Evolutionary conservation across 495 filamentous ascomycete genomes (phyloP), one percentile per base, ranked within the genome.

Genomic region (Podospora bellae-mahoneyi): DNA sequence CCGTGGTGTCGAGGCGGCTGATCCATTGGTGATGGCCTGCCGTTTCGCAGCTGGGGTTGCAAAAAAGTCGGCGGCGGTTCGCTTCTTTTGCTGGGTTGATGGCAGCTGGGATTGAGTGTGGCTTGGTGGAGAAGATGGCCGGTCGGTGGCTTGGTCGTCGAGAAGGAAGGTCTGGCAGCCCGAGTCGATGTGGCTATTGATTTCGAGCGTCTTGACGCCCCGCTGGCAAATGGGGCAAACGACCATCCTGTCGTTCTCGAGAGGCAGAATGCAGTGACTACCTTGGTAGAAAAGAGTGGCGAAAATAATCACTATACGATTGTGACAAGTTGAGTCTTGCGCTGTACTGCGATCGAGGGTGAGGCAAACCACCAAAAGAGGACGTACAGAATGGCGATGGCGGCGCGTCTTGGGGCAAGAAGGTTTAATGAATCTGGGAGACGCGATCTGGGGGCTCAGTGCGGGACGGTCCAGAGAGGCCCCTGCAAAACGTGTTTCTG

Each of bases 171-270:
- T 80, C 72, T 88, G 78, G 78, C 95, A 98, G 72, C 86, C 85
- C 18, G 91, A 93, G 77, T 99, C 95, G 71, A 99, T 88, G 76
- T 99, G 95, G 62, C 85, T 83, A 77, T 99, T 99, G 81, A 99
- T 99, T 67, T 91, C 86, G 64, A 80, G 71, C 64, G 90, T 81
- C 63, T 88, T 86, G 69, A 98, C 94, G 55, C 84, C 80, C 69
- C 92, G 91, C 62, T 85, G 82, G 79, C 95, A 99, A 66, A 94
- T 91, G 5, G 95, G 95, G 75, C 95, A 99, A 66, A 85, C 84
- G 39, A 99, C 93, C 77, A 75, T 74, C 64, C 18, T 62, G 19
- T 7, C 60, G 39, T 48, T 6, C 9, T 48, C 9, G 39, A 32
- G 30, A 23, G 23, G 23, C 23, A 23, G 23, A 23, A 23, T 23